Evolutionary conservation across 805 yeast species (phyloP).

Genomic region (Saccharomycopsis babjevae): DNA sequence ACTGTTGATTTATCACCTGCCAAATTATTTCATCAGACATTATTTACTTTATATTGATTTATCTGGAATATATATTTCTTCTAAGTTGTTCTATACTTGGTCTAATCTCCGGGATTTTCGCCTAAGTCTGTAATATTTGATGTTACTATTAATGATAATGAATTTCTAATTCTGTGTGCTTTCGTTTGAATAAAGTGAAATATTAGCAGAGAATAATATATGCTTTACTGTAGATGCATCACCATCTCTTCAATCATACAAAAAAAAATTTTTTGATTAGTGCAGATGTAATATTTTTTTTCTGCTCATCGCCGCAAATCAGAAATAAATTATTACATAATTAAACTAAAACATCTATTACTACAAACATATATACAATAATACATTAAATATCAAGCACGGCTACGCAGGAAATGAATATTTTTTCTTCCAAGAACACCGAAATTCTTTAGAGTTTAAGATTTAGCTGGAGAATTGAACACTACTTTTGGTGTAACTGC

Average conservation of each 20-base stretch:
- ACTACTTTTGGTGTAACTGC: no score
- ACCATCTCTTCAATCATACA: background rate
- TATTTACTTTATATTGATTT: background rate
- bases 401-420: no score
- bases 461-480: no score
- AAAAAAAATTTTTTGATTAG: background rate
- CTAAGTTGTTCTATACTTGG: no score
- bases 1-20: constrained; percentile 93
- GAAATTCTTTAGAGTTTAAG: no score
- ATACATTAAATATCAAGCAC: no score
- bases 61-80: no score
- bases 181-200: background rate
- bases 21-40: constrained; percentile 81
- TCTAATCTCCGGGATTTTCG: no score
- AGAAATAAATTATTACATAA: background rate
- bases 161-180: background rate
- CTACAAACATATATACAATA: no score
- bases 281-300: background rate
- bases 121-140: background rate
- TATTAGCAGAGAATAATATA: background rate
- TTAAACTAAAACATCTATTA: no score
- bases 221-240: background rate
- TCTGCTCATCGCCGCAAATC: background rate
- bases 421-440: no score
- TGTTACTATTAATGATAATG: no score